phyloP scores from a whole-genome alignment of 2,329 filamentous ascomycete species.

The Didymella sp. region DNA sequence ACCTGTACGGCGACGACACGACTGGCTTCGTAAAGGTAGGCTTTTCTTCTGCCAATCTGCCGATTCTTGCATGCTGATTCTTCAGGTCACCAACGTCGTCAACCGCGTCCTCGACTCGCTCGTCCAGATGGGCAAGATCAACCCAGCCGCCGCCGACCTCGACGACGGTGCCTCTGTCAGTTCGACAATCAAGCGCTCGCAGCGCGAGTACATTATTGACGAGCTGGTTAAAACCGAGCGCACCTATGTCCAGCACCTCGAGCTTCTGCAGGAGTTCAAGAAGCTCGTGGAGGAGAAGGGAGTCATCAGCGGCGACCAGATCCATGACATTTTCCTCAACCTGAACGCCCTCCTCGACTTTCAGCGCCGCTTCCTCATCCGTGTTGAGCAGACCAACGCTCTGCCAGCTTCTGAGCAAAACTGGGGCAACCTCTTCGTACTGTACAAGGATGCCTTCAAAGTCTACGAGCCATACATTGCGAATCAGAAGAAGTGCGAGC shows the following conservation, averaged over 20 bases:
- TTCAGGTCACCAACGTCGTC: conserved; percentile 83
- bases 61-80: not conserved
- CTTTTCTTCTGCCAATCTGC: not conserved
- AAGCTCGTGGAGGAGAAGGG: conserved; percentile 87
- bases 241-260: conserved; percentile 96
- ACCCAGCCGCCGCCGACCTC: conserved; percentile 51
- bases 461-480: conserved; percentile 98
- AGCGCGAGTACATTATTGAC: conserved; percentile 87
- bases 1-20: conserved; percentile 92
- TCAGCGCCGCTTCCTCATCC: conserved; percentile 91
- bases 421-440: conserved; percentile 91
- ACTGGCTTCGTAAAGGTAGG: conserved; percentile 92
- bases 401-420: conserved; percentile 78
- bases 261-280: conserved; percentile 91
- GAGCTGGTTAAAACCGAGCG: conserved; percentile 94
- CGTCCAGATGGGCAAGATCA: conserved; percentile 76
- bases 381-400: conserved; percentile 93
- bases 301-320: conserved; percentile 83
- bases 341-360: conserved; percentile 95
- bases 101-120: conserved; percentile 90
- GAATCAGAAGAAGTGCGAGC: conserved; percentile 90
- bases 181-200: conserved; percentile 64
- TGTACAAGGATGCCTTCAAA: conserved; percentile 84
- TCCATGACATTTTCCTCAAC: conserved; percentile 96
- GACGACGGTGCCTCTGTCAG: conserved; percentile 55